phyloP scores from a whole-genome alignment of 2,329 filamentous ascomycete species.

The Graphilbum ipis-grandicollis region DNA sequence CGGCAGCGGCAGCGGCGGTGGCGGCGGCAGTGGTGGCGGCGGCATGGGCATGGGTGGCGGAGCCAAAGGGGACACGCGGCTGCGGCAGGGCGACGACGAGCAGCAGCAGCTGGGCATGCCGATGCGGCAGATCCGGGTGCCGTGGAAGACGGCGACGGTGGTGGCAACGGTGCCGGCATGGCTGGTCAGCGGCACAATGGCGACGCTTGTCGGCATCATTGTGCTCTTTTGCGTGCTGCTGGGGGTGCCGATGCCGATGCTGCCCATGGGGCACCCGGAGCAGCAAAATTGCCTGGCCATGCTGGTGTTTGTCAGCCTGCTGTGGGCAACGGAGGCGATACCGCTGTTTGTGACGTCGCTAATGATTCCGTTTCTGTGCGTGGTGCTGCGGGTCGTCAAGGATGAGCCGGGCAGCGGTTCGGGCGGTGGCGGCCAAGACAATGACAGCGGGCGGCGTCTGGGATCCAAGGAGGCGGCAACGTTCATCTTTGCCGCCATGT shows the following conservation, averaged over 20 bases:
- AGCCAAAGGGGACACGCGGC: slow-evolving; percentile 28
- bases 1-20: too few species aligned
- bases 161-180: slow-evolving; percentile 55
- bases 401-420: slow-evolving; percentile 28
- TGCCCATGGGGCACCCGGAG: slow-evolving; percentile 45
- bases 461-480: slow-evolving; percentile 64
- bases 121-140: slow-evolving; percentile 40
- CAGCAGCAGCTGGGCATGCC: slow-evolving; percentile 20
- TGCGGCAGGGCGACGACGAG: slow-evolving; percentile 73
- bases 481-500: slow-evolving; percentile 90
- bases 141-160: slow-evolving; percentile 44
- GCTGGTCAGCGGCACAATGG: slow-evolving; percentile 69
- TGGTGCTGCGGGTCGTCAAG: slow-evolving; percentile 70
- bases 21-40: too few species aligned
- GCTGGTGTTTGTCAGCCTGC: slow-evolving; percentile 77
- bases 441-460: slow-evolving; percentile 44
- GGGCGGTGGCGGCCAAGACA: slow-evolving; percentile 17
- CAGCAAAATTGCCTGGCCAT: slow-evolving; percentile 94
- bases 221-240: slow-evolving; percentile 59
- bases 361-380: slow-evolving; percentile 81
- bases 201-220: slow-evolving; percentile 54
- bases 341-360: slow-evolving; percentile 93
- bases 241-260: slow-evolving; percentile 61
- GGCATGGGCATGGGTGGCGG: too few species aligned
- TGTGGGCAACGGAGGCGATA: slow-evolving; percentile 98